Percentiles rank a stretch among this genome's conserved stretches.
These are phyloP conservation scores for Capsicum rhomboideum DNA, from an alignment of 257 asterid genomes.

Conservation along the genomic window DNA sequence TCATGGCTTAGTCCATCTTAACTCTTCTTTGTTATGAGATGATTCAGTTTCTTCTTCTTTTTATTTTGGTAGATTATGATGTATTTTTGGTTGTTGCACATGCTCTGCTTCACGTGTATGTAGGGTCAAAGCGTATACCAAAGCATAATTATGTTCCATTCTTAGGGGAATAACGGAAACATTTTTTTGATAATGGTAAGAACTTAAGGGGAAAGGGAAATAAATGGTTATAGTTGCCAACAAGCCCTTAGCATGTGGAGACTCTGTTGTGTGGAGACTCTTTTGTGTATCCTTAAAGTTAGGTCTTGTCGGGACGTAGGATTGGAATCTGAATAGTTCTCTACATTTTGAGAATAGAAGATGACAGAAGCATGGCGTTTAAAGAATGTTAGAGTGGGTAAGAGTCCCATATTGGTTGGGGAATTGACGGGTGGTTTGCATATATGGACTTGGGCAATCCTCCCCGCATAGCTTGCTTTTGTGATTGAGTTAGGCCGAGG, in stretches of 20 bases:
- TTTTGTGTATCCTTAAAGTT: not conserved
- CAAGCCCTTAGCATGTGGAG: not conserved
- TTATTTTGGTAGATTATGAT: not conserved
- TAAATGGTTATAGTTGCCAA: not conserved
- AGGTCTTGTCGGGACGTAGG: not conserved
- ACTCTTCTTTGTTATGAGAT: not conserved
- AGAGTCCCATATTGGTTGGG: not conserved
- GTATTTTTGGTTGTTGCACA: not conserved
- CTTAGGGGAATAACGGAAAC: not conserved
- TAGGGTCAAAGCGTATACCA: not conserved
- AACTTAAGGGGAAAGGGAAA: not conserved
- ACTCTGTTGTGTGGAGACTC: not conserved
- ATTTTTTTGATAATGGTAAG: not conserved
- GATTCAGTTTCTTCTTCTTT: not conserved
- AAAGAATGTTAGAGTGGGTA: not conserved
- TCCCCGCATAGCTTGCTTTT: too few relatives aligned
- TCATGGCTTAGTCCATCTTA: not conserved
- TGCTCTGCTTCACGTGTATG: not conserved
- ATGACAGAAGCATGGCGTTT: constrained; percentile 2
- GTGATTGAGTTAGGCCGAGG: too few relatives aligned
- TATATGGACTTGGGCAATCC: not conserved
- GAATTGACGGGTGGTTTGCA: not conserved
- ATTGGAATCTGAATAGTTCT: not conserved
- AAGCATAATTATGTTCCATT: not conserved
- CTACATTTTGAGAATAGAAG: not conserved